phyloP scores from a whole-genome alignment of 208 protist genomes.

The Acanthamoeba triangularis region DNA sequence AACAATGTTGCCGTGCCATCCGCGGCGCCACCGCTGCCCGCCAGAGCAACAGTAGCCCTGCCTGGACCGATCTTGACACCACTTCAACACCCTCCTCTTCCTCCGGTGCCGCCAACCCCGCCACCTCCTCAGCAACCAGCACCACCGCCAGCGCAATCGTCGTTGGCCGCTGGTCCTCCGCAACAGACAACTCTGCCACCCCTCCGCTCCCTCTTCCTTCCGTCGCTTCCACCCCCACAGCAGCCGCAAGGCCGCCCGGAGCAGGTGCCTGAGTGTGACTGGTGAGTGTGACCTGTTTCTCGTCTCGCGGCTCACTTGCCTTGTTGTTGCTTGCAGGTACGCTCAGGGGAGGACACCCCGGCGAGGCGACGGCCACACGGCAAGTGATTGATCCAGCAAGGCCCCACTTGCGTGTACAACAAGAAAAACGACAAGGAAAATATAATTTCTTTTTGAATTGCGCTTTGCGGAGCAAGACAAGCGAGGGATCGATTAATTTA shows the following conservation, averaged over 20 bases:
- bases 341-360: neutral
- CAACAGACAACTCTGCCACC: constrained; percentile 11
- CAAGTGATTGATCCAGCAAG: no score
- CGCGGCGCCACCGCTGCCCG: no score
- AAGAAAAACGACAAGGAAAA: neutral
- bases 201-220: neutral
- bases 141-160: neutral
- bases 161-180: neutral
- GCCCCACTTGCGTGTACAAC: no score
- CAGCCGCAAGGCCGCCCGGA: neutral
- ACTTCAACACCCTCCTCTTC: neutral
- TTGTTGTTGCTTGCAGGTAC: no score
- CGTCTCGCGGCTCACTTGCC: no score
- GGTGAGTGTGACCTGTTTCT: neutral
- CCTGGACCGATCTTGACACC: neutral
- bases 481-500: neutral
- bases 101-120: no score
- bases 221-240: no score
- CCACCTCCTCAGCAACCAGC: neutral
- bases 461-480: neutral
- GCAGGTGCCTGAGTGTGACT: neutral
- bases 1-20: no score
- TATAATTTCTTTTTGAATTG: neutral
- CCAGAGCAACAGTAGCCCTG: neutral
- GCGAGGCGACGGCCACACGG: neutral